Evolutionary conservation across 2,329 filamentous ascomycete species (phyloP), one percentile per base, ranked within the genome.

Genomic region (Rhytidhysteron rufulum): DNA sequence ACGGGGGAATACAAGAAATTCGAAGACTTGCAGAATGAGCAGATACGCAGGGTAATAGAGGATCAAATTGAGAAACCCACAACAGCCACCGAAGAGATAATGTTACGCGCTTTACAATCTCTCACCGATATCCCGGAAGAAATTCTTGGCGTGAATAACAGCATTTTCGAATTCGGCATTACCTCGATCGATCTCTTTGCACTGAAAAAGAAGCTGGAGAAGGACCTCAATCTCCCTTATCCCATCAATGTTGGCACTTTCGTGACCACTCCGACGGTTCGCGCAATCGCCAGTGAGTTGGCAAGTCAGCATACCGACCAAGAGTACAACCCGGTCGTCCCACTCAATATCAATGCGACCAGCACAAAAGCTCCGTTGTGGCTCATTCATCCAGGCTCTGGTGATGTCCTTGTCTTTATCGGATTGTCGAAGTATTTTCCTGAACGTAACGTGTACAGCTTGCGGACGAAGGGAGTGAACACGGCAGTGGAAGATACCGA

Each of bases 391-490:
- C 66, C 67, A 0, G 67, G 63, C 5, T 55, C 58, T 5, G 66
- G 66, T 18, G 64, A 69, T 34, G 53, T 69, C 15, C 53, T 70
- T 0, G 59, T 66, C 34, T 70, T 67, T 45, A 40, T 70, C 9
- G 53, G 52, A n/a, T 49, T 70, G 1, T 57, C 65, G 9, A 44
- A 62, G 27, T 57, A 71, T 40, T 33, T 77, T 19, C 40, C 48
- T 20, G 62, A 61, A 50, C 58, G 75, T 7, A 69, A 72, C 1
- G 44, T 79, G 15, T 72, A 73, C 48, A 72, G 70, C 1, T 47
- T 76, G 2, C 65, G 72, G 1, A 66, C 73, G 0, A 56, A 60
- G 4, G 72, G 71, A 0, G 69, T 75, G 37, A 59, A 73, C 33
- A 27, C 24, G 8, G 24, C 7, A 27, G 13, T 27, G 13, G 29